Conservation (phyloP, 306 rosid genomes). For the Cotoneaster glaucophyllus region DNA sequence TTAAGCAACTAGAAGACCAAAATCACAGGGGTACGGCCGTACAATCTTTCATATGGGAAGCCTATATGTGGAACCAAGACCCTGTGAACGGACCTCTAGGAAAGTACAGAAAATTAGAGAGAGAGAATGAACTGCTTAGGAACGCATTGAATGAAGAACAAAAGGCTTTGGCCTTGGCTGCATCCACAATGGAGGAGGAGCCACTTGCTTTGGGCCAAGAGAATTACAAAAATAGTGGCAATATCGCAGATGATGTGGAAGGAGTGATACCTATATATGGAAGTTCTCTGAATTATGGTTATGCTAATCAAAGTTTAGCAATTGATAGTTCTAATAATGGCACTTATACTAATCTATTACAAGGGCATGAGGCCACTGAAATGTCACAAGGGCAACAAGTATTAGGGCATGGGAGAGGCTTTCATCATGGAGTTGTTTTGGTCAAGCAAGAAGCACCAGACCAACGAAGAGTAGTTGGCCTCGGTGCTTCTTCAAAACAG, state of each 20-base stretch:
- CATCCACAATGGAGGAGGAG: background rate
- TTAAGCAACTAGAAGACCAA: background rate
- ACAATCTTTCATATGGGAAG: slow-evolving; percentile 26
- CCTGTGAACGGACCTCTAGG: slow-evolving; percentile 10
- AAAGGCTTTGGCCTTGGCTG: background rate
- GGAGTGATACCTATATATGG: too few species aligned
- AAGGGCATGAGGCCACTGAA: background rate
- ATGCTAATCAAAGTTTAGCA: background rate
- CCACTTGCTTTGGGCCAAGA: background rate
- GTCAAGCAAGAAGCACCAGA: background rate
- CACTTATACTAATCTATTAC: background rate
- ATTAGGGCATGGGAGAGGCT: background rate
- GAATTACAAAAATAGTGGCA: background rate
- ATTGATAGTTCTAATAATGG: background rate
- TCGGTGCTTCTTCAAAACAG: background rate
- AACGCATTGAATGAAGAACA: background rate
- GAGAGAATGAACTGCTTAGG: background rate
- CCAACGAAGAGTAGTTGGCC: background rate
- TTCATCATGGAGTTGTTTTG: background rate
- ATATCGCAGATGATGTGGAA: too few species aligned
- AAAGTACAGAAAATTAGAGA: background rate
- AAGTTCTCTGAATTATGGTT: background rate
- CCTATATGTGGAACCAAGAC: slow-evolving; percentile 2
- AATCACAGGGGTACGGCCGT: background rate
- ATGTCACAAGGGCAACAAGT: background rate